Evolutionary conservation across 78 protist genomes (phyloP).

Genomic region (Dictyostelium brefeldianum): DNA sequence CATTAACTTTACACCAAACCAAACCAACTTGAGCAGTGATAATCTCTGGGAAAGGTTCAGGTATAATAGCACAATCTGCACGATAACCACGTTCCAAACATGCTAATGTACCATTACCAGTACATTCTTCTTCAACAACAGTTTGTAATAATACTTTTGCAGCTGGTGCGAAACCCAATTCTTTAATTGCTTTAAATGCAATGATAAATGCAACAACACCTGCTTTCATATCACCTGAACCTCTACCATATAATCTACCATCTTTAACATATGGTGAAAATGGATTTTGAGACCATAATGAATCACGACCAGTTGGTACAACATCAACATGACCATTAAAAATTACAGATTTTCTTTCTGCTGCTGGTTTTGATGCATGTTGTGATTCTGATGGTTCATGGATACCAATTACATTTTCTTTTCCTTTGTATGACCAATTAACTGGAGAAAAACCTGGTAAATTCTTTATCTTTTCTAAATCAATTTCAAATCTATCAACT

Average conservation of each 20-base stretch:
- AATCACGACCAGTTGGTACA: slow-evolving; percentile 70
- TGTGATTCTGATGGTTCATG: slow-evolving; percentile 30
- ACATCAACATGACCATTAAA: slow-evolving; percentile 75
- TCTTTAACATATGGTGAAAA: slow-evolving; percentile 75
- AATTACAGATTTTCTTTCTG: slow-evolving; percentile 25
- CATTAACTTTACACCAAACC: slow-evolving; percentile 71
- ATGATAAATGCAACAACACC: slow-evolving; percentile 62
- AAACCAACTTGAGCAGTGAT: slow-evolving; percentile 74
- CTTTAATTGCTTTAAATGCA: slow-evolving; percentile 53
- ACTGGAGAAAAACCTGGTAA: slow-evolving; percentile 73
- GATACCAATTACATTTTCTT: slow-evolving; percentile 62
- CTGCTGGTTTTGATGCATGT: neutral
- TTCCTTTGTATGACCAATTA: slow-evolving; percentile 63
- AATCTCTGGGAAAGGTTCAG: slow-evolving; percentile 66
- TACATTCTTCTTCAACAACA: slow-evolving; percentile 77
- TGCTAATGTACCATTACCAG: slow-evolving; percentile 74
- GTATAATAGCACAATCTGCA: slow-evolving; percentile 60
- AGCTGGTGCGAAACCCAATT: slow-evolving; percentile 64
- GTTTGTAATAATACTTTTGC: slow-evolving; percentile 49
- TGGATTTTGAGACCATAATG: slow-evolving; percentile 56
- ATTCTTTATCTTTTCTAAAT: slow-evolving; percentile 35
- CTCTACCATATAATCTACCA: slow-evolving; percentile 69
- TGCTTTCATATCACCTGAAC: slow-evolving; percentile 78
- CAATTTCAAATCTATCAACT: slow-evolving; percentile 50
- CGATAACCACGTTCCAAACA: slow-evolving; percentile 61